phyloP scores from a whole-genome alignment of 192 early-diverging fungal species.

The Backusella macrospora region DNA sequence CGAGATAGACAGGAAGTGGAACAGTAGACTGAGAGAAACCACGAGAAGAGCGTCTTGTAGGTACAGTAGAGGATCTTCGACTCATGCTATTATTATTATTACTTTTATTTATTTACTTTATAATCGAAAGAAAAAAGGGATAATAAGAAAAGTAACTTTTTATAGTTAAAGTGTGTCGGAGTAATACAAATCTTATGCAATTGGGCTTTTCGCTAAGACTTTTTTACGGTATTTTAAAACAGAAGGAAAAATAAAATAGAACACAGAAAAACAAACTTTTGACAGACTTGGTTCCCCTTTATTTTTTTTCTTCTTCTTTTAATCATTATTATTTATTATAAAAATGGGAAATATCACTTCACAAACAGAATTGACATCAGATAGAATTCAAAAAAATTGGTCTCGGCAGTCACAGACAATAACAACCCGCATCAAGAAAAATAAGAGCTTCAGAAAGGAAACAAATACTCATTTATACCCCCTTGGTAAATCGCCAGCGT shows the following conservation, averaged over 20 bases:
- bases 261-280: not conserved
- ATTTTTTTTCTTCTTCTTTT: not conserved
- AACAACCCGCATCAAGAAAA: not conserved
- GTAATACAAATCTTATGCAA: not conserved
- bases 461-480: too few species aligned
- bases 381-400: not conserved
- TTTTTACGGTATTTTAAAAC: not conserved
- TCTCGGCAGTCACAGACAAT: slow-evolving; percentile 3
- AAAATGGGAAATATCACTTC: not conserved
- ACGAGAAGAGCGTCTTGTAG: slow-evolving; percentile 10
- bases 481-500: not conserved
- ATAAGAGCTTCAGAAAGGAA: not conserved
- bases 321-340: not conserved
- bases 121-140: not conserved
- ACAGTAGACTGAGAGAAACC: slow-evolving; percentile 34
- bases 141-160: not conserved
- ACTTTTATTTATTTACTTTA: not conserved
- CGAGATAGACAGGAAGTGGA: slow-evolving; percentile 54
- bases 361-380: not conserved
- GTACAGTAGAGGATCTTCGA: slow-evolving; percentile 15
- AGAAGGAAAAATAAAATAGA: not conserved
- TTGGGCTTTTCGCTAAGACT: not conserved
- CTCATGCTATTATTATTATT: not conserved
- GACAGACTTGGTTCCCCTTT: not conserved
- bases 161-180: not conserved